phyloP scores from a whole-genome alignment of 768 basidiomycete genomes.

The Kondoa malvinella region DNA sequence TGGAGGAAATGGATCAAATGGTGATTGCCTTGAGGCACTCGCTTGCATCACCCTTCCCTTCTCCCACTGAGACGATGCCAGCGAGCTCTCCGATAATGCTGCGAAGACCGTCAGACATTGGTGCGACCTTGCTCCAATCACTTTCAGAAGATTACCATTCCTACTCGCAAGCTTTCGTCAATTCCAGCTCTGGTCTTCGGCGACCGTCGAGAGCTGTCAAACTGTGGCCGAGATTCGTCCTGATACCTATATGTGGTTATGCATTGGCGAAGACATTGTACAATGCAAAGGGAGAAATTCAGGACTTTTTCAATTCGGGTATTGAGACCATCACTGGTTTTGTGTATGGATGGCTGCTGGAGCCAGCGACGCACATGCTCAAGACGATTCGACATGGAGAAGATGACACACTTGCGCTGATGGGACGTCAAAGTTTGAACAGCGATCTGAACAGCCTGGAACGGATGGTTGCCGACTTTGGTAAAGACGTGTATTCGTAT shows the following conservation, averaged over 20 bases:
- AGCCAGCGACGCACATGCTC: slow-evolving; percentile 63
- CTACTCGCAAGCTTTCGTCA: slow-evolving; percentile 29
- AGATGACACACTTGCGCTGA: slow-evolving; percentile 45
- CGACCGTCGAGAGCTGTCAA: slow-evolving; percentile 54
- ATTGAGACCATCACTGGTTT: slow-evolving; percentile 55
- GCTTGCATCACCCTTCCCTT: too few relatives aligned
- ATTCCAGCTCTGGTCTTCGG: slow-evolving; percentile 36
- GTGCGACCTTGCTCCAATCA: too few relatives aligned
- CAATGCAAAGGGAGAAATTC: slow-evolving; percentile 44
- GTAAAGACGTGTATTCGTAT: slow-evolving; percentile 59
- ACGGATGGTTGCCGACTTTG: slow-evolving; percentile 75
- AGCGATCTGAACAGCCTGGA: slow-evolving; percentile 79
- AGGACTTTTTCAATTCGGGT: slow-evolving; percentile 44
- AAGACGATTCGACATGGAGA: slow-evolving; percentile 70
- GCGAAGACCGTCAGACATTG: too few relatives aligned
- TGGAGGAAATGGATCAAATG: too few relatives aligned
- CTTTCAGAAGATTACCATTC: too few relatives aligned
- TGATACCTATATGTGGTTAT: slow-evolving; percentile 53
- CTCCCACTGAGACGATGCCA: too few relatives aligned
- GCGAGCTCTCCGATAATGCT: too few relatives aligned
- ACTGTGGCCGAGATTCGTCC: slow-evolving; percentile 63
- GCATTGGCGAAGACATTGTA: slow-evolving; percentile 42
- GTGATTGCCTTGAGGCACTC: too few relatives aligned
- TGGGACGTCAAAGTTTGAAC: slow-evolving; percentile 61
- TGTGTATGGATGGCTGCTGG: slow-evolving; percentile 63